phyloP scores from a whole-genome alignment of 2,329 filamentous ascomycete species.

The Alternaria viburni region DNA sequence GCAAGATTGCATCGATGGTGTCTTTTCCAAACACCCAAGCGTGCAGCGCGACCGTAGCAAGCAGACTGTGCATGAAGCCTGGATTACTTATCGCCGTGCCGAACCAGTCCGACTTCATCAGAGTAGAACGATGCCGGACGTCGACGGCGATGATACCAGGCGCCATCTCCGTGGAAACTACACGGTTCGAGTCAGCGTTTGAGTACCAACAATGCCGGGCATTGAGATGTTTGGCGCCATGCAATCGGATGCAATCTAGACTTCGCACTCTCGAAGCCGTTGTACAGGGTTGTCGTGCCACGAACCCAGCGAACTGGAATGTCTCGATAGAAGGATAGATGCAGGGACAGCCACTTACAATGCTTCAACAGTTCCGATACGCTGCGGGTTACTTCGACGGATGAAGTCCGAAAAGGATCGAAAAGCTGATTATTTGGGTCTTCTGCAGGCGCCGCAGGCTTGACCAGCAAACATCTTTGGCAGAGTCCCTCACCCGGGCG shows the following conservation, averaged over 20 bases:
- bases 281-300: constrained; percentile 7
- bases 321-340: constrained; percentile 7
- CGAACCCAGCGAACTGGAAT: constrained; percentile 15
- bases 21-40: constrained; percentile 42
- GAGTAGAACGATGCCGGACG: constrained; percentile 39
- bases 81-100: constrained; percentile 41
- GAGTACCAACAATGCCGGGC: neutral
- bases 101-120: constrained; percentile 48
- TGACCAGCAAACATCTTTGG: constrained; percentile 34
- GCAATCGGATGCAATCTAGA: neutral
- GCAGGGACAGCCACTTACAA: constrained; percentile 39
- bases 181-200: constrained; percentile 22
- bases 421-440: constrained; percentile 36
- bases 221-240: neutral
- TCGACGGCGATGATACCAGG: constrained; percentile 48
- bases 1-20: constrained; percentile 37
- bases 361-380: constrained; percentile 44
- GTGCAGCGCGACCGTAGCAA: constrained; percentile 45
- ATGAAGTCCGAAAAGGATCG: constrained; percentile 42
- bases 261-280: neutral
- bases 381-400: constrained; percentile 33
- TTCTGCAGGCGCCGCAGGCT: constrained; percentile 22
- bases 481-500: constrained; percentile 40
- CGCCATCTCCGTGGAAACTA: constrained; percentile 46
- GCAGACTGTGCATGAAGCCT: constrained; percentile 50